phyloP scores from a whole-genome alignment of 768 basidiomycete species.

The Boletellus ananas region DNA sequence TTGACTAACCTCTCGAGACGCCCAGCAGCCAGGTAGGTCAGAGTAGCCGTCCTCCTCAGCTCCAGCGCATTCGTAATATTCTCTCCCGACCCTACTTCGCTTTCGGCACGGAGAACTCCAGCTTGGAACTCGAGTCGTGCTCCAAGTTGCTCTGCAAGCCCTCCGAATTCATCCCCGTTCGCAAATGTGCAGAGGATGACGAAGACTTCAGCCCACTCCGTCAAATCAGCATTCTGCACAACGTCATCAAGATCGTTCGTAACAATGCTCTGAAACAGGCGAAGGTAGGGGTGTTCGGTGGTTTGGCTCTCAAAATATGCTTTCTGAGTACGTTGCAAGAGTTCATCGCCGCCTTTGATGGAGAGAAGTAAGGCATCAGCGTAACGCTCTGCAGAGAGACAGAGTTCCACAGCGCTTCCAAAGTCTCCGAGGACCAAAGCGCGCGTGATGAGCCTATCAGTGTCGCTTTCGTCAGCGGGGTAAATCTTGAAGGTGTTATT shows the following conservation, averaged over 20 bases:
- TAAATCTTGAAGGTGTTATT: slow-evolving; percentile 88
- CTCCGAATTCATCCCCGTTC: slow-evolving; percentile 73
- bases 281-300: slow-evolving; percentile 75
- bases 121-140: slow-evolving; percentile 86
- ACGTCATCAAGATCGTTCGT: slow-evolving; percentile 89
- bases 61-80: slow-evolving; percentile 36
- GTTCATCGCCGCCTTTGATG: slow-evolving; percentile 83
- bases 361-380: slow-evolving; percentile 95
- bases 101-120: slow-evolving; percentile 51
- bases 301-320: slow-evolving; percentile 89
- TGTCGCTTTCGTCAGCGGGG: slow-evolving; percentile 80
- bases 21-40: slow-evolving; percentile 91
- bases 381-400: slow-evolving; percentile 82
- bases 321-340: slow-evolving; percentile 84
- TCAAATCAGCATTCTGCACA: slow-evolving; percentile 92
- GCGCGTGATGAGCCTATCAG: slow-evolving; percentile 85
- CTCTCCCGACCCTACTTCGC: slow-evolving; percentile 38
- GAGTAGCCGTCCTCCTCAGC: slow-evolving; percentile 81
- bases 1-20: slow-evolving; percentile 81
- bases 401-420: slow-evolving; percentile 84
- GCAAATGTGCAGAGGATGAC: slow-evolving; percentile 96
- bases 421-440: slow-evolving; percentile 97
- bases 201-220: slow-evolving; percentile 96
- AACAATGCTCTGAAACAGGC: slow-evolving; percentile 92
- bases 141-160: slow-evolving; percentile 90